These are phyloP conservation scores for Magnaporthiopsis incrustans DNA, from an alignment of 2,329 filamentous ascomycete species.

Conservation along the genomic window DNA sequence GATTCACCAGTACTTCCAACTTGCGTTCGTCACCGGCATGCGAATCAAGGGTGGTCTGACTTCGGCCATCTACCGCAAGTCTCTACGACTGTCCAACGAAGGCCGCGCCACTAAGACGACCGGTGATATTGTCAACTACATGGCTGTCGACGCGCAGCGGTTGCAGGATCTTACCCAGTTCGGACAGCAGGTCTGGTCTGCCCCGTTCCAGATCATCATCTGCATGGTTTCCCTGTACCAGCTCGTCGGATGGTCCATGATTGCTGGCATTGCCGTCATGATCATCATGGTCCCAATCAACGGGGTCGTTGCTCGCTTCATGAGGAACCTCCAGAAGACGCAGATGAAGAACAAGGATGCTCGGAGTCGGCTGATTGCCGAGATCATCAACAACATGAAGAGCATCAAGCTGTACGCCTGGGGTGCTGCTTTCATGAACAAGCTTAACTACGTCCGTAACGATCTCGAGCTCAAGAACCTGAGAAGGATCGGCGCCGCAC, in stretches of 20 bases:
- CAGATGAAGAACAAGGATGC: conserved; percentile 99
- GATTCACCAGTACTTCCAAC: conserved; percentile 96
- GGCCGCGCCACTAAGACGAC: conserved; percentile 83
- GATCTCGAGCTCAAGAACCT: conserved; percentile 92
- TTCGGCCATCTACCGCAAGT: conserved; percentile 87
- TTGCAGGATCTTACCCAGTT: conserved; percentile 93
- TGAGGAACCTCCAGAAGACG: conserved; percentile 89
- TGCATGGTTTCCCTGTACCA: conserved; percentile 96
- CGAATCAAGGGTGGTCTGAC: conserved; percentile 86
- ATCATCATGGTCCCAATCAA: conserved; percentile 96
- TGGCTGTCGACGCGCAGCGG: conserved; percentile 96
- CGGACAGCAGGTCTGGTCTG: conserved; percentile 91
- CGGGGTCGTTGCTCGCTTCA: conserved; percentile 80
- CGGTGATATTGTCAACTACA: conserved; percentile 97
- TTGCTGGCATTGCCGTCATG: conserved; percentile 92
- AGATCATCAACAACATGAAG: conserved; percentile 99
- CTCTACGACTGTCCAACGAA: conserved; percentile 84
- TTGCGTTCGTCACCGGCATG: conserved; percentile 93
- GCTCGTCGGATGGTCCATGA: conserved; percentile 89
- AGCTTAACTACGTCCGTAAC: conserved; percentile 91
- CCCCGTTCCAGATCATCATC: conserved; percentile 89
- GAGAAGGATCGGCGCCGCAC: conserved; percentile 88
- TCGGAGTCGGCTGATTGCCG: conserved; percentile 85
- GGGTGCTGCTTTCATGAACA: conserved; percentile 96
- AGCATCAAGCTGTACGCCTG: conserved; percentile 98